Base-by-base conservation (phyloP, 202 grass and related monocot genomes). In the Musa balbisiana region DNA sequence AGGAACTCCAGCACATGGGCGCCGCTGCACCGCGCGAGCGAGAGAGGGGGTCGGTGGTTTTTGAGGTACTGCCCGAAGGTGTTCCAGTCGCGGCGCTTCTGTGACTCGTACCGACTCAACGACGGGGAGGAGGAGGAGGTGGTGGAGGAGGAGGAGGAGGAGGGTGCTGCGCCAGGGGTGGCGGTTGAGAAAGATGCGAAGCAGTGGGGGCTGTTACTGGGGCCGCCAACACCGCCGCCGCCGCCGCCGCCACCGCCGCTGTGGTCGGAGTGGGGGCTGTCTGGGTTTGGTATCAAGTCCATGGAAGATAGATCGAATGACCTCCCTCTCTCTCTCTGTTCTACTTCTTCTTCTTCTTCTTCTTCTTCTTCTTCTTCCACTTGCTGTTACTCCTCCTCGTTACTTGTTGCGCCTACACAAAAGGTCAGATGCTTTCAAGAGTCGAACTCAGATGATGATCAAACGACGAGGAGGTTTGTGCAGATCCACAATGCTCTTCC, bases 1-100 rank as follows among this genome's bases (percentile, higher is more conserved):
- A 93, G 87, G 83, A 90, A 93, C 76, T 93, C 91, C 23, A 93
- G 81, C 24, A 93, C 91, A 80, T 93, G 91, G 76, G 87, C 87
- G 21, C 91, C 91, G 83, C 87, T 93, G 79, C 91, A 93, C 77
- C 89, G 91, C 52, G 91, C 58, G 14, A 92, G 82, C 51, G 82
- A 83, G 67, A 92, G 83, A 58, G 90, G 90, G 49, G 90, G 90
- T 20, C 87, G 85, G 82, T 92, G 90, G 80, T 92, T 92, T 71
- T 83, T 83, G 43, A 92, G 87, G 75, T 92, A 92, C 80, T 90
- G 87, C 62, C 89, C 78, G 43, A 88, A 88, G 54, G 86, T 88
- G 74, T 87, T 87, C 85, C 85, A 87, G 74, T 87, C 85, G 0
- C 85, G 82, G 11, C 85, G 78, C 82, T 88, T 88, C 86, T 88